These are phyloP conservation scores for Sonneratia alba DNA, from an alignment of 345 rosid genomes.

Conservation along the genomic window DNA sequence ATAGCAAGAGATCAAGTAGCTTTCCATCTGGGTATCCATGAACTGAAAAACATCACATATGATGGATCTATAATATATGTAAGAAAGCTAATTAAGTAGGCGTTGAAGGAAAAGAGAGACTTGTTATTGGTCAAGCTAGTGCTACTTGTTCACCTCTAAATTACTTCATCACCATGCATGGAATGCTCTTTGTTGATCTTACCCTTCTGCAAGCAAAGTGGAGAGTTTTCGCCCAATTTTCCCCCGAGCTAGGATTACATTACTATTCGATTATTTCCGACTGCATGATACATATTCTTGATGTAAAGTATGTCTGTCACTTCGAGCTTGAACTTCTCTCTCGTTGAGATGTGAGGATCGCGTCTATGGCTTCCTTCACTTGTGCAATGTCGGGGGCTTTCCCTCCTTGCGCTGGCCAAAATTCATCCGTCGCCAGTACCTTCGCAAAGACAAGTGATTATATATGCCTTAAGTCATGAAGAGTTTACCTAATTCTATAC, in stretches of 20 bases:
- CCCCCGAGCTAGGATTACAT: too few species aligned
- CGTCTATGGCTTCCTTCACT: constrained; percentile 96
- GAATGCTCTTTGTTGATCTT: too few species aligned
- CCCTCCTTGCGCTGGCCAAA: constrained; percentile 93
- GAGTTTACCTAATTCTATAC: not conserved
- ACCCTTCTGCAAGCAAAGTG: too few species aligned
- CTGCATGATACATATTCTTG: not conserved
- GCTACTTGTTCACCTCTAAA: too few species aligned
- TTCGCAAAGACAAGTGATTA: constrained; percentile 7
- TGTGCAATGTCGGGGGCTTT: constrained; percentile 91
- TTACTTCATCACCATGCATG: too few species aligned
- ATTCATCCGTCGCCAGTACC: constrained; percentile 94
- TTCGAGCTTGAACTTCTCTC: constrained; percentile 45
- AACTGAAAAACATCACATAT: too few species aligned
- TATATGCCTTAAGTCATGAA: not conserved
- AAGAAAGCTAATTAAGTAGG: too few species aligned
- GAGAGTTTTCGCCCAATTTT: too few species aligned
- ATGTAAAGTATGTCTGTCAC: not conserved
- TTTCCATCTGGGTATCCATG: too few species aligned
- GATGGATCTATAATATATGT: not conserved
- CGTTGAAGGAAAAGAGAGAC: too few species aligned
- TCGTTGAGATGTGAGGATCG: constrained; percentile 71
- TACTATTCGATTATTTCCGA: not conserved
- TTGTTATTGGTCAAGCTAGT: too few species aligned
- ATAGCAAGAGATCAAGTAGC: too few species aligned